Conservation (phyloP, 2,329 filamentous ascomycete genomes). For the Aspergillus sp. region DNA sequence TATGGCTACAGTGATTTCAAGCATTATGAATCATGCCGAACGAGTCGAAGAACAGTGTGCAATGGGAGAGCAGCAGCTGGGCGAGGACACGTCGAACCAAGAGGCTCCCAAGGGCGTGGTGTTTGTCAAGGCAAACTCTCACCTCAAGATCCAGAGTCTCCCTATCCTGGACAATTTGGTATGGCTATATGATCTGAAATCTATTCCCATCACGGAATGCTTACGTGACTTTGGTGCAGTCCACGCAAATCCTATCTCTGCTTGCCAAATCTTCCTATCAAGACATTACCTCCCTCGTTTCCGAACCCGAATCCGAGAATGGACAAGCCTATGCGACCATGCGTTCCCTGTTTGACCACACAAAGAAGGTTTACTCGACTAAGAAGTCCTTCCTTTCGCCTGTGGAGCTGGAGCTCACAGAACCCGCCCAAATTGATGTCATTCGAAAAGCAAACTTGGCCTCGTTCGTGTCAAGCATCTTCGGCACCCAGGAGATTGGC, state of each 20-base stretch:
- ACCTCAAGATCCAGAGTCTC: slow-evolving; percentile 53
- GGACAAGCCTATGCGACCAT: slow-evolving; percentile 57
- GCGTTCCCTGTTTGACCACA: slow-evolving; percentile 57
- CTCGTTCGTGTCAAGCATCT: slow-evolving; percentile 58
- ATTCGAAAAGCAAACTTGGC: slow-evolving; percentile 60
- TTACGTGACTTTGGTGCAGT: slow-evolving; percentile 32
- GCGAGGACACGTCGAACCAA: slow-evolving; percentile 22
- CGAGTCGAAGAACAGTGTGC: slow-evolving; percentile 34
- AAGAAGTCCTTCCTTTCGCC: slow-evolving; percentile 51
- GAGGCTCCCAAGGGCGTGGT: slow-evolving; percentile 27
- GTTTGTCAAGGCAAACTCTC: slow-evolving; percentile 38
- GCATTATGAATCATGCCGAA: slow-evolving; percentile 40
- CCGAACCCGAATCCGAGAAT: slow-evolving; percentile 48
- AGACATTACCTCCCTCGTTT: slow-evolving; percentile 53
- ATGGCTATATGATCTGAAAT: slow-evolving; percentile 15
- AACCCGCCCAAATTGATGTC: slow-evolving; percentile 49
- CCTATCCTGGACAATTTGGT: slow-evolving; percentile 57
- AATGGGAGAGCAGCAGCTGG: slow-evolving; percentile 26
- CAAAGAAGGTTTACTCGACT: slow-evolving; percentile 54
- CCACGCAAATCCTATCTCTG: slow-evolving; percentile 52
- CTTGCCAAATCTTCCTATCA: slow-evolving; percentile 51
- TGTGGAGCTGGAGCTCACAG: slow-evolving; percentile 46
- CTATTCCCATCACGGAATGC: not conserved
- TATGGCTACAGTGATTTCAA: slow-evolving; percentile 34
- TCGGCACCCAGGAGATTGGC: slow-evolving; percentile 57